Evolutionary conservation across 2,329 filamentous ascomycete species (phyloP), one percentile per base, ranked within the genome.

Genomic region (Neonectria magnoliae): DNA sequence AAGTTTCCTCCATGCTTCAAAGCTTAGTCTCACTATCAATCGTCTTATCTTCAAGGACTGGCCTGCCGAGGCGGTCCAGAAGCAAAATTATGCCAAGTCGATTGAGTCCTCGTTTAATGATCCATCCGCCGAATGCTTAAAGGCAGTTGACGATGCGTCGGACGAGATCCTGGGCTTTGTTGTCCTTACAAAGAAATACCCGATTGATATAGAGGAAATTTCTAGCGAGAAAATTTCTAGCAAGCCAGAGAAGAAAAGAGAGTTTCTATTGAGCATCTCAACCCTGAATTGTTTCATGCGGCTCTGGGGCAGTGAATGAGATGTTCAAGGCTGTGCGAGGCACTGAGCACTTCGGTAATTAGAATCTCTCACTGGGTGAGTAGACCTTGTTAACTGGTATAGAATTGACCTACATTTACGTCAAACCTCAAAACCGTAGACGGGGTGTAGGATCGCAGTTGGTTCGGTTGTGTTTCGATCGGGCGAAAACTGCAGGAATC

Each of bases 321-420:
- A 38, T 66, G 9, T 11, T 42, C 5, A 33, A 50, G 14, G 45
- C 33, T n/a, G 31, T 38, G 4, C 33, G 41, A 45, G 1, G 44
- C 14, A 2, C 31, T 51, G 60, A 64, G 1, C 64, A 57, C 5
- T 54, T 48, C 2, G 64, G 64, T 57, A 60, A 41, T 22, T 13
- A 36, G 16, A 11, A 7, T 6, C 7, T 7, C 4, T 11, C 5
- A 5, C 18, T 6, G 3, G 13, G 14, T 10, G 14, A 29, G 8
- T n/a, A 9, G 10, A 2, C n/a, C 9, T 7, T 51, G 10, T 47
- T 60, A 55, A 47, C 1, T 5, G 36, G 14, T 1, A 25, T 29
- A 66, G 60, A 64, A 33, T 27, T 66, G 7, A 66, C 60, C 4
- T 66, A 60, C 20, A 36, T 66, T 7, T 64, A 50, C n/a, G 64